These are phyloP conservation scores for Kalanchoe fedtschenkoi DNA, from an alignment of 164 flowering plant species.

Conservation along the genomic window DNA sequence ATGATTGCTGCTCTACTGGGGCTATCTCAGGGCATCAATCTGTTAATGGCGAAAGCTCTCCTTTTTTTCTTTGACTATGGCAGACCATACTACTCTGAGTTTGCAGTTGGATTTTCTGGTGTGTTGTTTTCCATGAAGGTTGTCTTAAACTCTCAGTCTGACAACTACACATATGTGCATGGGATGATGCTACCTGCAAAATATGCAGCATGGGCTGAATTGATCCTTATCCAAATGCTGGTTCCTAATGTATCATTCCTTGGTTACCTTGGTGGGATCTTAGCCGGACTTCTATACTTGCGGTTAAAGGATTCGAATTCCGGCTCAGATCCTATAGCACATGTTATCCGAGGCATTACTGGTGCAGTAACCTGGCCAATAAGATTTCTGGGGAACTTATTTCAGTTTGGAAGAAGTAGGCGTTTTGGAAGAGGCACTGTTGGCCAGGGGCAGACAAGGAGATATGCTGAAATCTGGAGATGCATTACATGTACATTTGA, in stretches of 20 bases:
- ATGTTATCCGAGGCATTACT: conserved; percentile 24
- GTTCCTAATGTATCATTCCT: conserved; percentile 89
- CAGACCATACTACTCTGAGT: conserved; percentile 51
- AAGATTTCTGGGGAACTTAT: conserved; percentile 20
- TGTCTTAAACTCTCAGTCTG: conserved; percentile 63
- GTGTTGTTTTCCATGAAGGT: conserved; percentile 96
- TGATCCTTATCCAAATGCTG: conserved; percentile 74
- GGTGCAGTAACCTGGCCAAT: conserved; percentile 49
- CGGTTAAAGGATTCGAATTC: conserved; percentile 27
- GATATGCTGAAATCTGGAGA: conserved; percentile 41
- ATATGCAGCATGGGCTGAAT: conserved; percentile 84
- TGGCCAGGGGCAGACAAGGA: conserved; percentile 24
- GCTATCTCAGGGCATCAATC: conserved; percentile 82
- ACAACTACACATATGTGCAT: conserved; percentile 42
- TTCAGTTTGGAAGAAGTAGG: conserved; percentile 6
- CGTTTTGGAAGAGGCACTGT: conserved; percentile 60
- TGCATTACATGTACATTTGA: conserved; percentile 77
- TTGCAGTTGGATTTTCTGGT: conserved; percentile 87
- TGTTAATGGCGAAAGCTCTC: conserved; percentile 53
- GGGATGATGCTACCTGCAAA: conserved; percentile 69
- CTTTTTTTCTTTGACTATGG: conserved; percentile 58
- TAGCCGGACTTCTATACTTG: conserved; percentile 83
- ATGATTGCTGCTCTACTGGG: conserved; percentile 62
- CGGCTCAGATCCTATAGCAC: conserved; percentile 48
- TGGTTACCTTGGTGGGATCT: conserved; percentile 88